Base-by-base conservation (phyloP, 495 filamentous ascomycete species). In the Hyaloscypha hepaticicola region DNA sequence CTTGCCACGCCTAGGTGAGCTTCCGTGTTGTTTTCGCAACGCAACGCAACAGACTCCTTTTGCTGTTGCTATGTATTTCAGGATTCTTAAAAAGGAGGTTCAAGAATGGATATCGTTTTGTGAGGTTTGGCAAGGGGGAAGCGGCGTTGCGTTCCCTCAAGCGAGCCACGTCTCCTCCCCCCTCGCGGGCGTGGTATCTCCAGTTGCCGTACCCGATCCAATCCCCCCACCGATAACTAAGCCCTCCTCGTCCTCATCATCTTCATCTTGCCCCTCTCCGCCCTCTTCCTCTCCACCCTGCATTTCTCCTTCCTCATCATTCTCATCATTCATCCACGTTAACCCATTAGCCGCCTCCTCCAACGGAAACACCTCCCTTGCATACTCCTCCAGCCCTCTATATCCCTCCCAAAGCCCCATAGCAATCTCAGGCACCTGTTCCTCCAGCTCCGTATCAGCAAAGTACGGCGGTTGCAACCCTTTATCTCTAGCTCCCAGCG, bases 301-400 rank as follows among this genome's bases (percentile, higher is more conserved):
- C 38, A 45, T 41, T 27, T 63, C 63, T 12, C n/a, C 57, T 7
- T 63, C 61, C 29, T 62, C 50, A 14, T 55, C 59, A 0, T 69
- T 71, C 8, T 52, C 72, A 31, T 67, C 68, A 11, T 66, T 74
- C 92, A 96, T 96, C 95, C 95, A 99, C 25, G 88, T 88, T 69
- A 93, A 78, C 5, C 94, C 95, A 76, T 99, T 97, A 2, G 92
- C 90, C 64, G 90, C 87, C 78, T 99, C 95, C 75, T 99, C 95
- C 3, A 96, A 80, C 0, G 92, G 93, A 71, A 97, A 99, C 0
- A 96, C 93, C 71, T 99, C 95, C 24, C 91, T 83, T 28, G 94
- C 95, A 75, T 98, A 99, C 74, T 98, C 95, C 70, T 98, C 93
- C 73, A 99, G 84, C 41, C 93, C 90, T 45, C 95, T 82, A 72